phyloP scores from a whole-genome alignment of 2,329 filamentous ascomycete genomes.

The Pyricularia grisea region DNA sequence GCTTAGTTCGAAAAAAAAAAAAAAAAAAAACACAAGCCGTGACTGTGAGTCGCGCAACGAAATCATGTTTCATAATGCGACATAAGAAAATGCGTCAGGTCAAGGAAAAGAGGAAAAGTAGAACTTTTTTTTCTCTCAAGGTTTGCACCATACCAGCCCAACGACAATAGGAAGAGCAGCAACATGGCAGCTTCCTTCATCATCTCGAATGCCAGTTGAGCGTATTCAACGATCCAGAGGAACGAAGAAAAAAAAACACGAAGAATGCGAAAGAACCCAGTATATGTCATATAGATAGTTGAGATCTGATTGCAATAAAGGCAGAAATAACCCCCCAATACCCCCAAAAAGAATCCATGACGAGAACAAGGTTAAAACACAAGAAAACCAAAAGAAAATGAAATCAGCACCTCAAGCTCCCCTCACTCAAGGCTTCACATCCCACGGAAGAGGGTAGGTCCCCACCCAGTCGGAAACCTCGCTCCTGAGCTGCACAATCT shows the following conservation, averaged over 20 bases:
- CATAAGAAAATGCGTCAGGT: background rate
- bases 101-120: background rate
- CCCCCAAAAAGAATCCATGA: background rate
- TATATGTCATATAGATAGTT: background rate
- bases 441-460: slow-evolving; percentile 65
- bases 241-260: background rate
- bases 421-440: slow-evolving; percentile 17
- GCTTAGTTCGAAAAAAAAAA: too few species aligned
- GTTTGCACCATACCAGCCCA: background rate
- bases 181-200: background rate
- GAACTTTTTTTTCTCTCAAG: background rate
- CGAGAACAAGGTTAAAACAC: too few species aligned
- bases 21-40: background rate
- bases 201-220: background rate
- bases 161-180: background rate
- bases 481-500: slow-evolving; percentile 63
- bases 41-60: background rate
- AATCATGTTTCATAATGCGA: background rate
- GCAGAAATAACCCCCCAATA: background rate
- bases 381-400: background rate
- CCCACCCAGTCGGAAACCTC: slow-evolving; percentile 75
- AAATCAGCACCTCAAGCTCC: background rate
- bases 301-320: background rate
- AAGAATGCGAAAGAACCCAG: background rate
- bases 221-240: background rate